phyloP scores from a whole-genome alignment of 75 land plant genomes.

The Adiantum capillusveneris region DNA sequence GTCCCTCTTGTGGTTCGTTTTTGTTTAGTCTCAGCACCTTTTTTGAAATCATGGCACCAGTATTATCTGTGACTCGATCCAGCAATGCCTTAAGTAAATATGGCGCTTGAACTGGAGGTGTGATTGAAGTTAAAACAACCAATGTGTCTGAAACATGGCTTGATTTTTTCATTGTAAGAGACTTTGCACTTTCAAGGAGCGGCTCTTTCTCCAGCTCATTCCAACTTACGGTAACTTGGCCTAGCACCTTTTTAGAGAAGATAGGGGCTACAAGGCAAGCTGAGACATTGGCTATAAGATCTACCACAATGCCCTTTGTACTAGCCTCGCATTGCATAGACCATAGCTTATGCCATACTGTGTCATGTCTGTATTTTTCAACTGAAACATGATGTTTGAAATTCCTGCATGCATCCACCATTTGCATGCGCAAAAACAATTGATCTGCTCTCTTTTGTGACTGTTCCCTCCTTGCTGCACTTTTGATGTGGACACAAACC shows the following conservation, averaged over 20 bases:
- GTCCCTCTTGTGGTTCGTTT: slow-evolving; percentile 71
- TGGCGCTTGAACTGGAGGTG: slow-evolving; percentile 83
- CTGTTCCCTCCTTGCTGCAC: slow-evolving; percentile 11
- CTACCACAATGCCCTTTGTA: slow-evolving; percentile 50
- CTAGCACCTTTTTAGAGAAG: slow-evolving; percentile 17
- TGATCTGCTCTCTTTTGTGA: slow-evolving; percentile 7
- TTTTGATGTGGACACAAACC: slow-evolving; percentile 52
- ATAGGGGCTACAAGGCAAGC: slow-evolving; percentile 27
- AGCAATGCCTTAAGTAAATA: slow-evolving; percentile 80
- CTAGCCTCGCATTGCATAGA: slow-evolving; percentile 66
- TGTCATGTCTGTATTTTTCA: slow-evolving; percentile 13
- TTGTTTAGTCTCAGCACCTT: slow-evolving; percentile 53
- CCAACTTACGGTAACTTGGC: slow-evolving; percentile 35
- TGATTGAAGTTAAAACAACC: slow-evolving; percentile 42
- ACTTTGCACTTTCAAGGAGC: slow-evolving; percentile 38
- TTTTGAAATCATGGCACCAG: slow-evolving; percentile 86
- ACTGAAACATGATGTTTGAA: slow-evolving; percentile 48
- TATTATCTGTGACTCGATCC: slow-evolving; percentile 84
- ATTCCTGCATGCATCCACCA: slow-evolving; percentile 47
- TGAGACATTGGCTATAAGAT: slow-evolving; percentile 31
- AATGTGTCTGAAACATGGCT: slow-evolving; percentile 6
- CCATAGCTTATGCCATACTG: slow-evolving; percentile 59
- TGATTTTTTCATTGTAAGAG: slow-evolving; percentile 19
- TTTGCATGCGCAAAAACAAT: slow-evolving; percentile 41
- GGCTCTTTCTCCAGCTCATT: slow-evolving; percentile 51